phyloP scores from a whole-genome alignment of 306 rosid genomes.

The Cicer pinnatifidum region DNA sequence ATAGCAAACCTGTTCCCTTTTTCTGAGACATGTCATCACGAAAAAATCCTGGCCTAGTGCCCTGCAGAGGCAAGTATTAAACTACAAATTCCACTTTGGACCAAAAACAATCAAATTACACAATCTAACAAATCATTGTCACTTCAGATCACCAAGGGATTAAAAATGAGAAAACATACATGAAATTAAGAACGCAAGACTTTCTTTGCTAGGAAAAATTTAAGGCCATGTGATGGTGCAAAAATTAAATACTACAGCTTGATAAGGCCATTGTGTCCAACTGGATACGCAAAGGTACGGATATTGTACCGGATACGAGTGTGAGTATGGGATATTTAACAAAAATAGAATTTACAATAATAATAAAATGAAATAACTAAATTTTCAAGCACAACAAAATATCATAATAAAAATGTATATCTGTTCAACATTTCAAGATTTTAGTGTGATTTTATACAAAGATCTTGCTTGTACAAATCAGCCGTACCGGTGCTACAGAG shows the following conservation, averaged over 20 bases:
- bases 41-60: slow-evolving; percentile 81
- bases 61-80: slow-evolving; percentile 57
- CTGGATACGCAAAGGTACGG: not conserved
- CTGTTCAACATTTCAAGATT: no score
- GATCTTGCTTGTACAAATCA: no score
- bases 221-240: not conserved
- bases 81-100: slow-evolving; percentile 33
- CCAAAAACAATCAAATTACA: slow-evolving; percentile 30
- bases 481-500: not conserved
- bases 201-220: not conserved
- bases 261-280: not conserved
- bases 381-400: no score
- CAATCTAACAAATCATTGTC: slow-evolving; percentile 3
- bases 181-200: not conserved
- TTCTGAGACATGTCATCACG: slow-evolving; percentile 77
- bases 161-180: not conserved
- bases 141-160: slow-evolving; percentile 12
- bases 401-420: no score
- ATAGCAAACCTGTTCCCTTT: slow-evolving; percentile 66
- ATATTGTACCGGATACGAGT: not conserved
- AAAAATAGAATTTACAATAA: no score
- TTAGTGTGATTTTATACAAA: no score
- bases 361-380: no score
- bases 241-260: not conserved
- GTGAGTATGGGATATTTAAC: not conserved